A percentile compares a stretch with the other conserved stretches of the same genome.
Conservation (phyloP, 2,329 filamentous ascomycete species). For the Blumeria graminis region DNA sequence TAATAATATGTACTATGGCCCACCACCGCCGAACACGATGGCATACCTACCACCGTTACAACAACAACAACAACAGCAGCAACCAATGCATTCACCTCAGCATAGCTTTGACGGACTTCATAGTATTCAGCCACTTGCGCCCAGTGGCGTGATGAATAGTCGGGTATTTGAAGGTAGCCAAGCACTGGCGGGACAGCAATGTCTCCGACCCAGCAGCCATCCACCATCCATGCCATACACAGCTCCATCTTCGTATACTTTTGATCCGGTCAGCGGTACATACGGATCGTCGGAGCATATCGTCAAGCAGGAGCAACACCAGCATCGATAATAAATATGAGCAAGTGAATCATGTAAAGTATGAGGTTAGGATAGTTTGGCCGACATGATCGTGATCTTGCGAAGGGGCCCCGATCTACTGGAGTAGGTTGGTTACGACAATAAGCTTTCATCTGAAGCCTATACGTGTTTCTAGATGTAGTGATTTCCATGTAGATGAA, state of each 20-base stretch:
- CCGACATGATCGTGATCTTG: too few species aligned
- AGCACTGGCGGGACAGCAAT: not conserved
- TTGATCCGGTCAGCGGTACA: not conserved
- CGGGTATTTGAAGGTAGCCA: not conserved
- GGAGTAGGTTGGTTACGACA: too few species aligned
- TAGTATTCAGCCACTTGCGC: too few species aligned
- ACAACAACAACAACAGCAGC: not conserved
- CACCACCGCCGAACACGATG: not conserved
- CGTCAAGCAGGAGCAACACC: slow-evolving; percentile 2
- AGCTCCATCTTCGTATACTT: not conserved
- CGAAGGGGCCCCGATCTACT: too few species aligned
- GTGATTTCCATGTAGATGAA: too few species aligned
- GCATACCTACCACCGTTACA: not conserved
- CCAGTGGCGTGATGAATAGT: not conserved
- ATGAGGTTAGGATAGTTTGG: too few species aligned
- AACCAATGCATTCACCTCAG: not conserved
- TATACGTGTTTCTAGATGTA: too few species aligned
- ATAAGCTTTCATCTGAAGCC: too few species aligned
- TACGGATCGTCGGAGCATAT: not conserved
- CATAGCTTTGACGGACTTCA: not conserved
- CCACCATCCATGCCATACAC: not conserved
- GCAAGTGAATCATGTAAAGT: not conserved
- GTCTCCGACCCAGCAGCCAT: not conserved
- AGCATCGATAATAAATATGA: not conserved
- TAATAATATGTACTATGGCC: not conserved